phyloP scores from a whole-genome alignment of 306 rosid species.

The Castanea crenata region DNA sequence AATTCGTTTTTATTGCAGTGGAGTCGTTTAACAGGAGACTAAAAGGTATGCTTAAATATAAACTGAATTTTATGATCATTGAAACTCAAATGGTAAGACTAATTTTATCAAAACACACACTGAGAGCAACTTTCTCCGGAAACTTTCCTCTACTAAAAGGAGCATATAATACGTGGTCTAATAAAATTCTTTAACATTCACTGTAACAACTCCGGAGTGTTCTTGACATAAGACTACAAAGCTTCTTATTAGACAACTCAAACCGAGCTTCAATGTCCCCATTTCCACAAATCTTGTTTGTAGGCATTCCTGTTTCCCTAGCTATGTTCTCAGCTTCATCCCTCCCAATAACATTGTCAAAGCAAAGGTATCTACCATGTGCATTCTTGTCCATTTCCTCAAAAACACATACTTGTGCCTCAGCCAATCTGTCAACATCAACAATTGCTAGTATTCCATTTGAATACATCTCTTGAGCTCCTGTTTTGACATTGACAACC shows the following conservation, averaged over 20 bases:
- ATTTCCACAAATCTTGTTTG: conserved; percentile 47
- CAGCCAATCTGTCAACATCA: conserved; percentile 53
- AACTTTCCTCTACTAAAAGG: not conserved
- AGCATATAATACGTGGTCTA: not conserved
- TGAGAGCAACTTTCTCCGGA: not conserved
- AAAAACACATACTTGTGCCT: conserved; percentile 62
- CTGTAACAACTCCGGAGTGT: conserved; percentile 35
- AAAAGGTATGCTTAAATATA: no score
- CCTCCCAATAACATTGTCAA: conserved; percentile 41
- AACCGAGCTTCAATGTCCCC: conserved; percentile 20
- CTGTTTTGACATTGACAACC: conserved; percentile 28
- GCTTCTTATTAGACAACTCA: conserved; percentile 54
- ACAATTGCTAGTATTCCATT: conserved; percentile 64
- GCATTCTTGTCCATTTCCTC: conserved; percentile 58
- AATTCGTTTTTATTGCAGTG: no score
- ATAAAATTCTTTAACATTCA: conserved; percentile 8
- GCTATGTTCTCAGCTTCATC: conserved; percentile 64
- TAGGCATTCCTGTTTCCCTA: conserved; percentile 31
- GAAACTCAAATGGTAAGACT: not conserved
- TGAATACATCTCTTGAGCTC: conserved; percentile 65
- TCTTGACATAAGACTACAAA: conserved; percentile 50
- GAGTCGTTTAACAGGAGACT: no score
- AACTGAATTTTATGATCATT: no score
- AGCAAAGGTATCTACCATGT: conserved; percentile 78
- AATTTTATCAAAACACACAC: no score